Base-by-base conservation (phyloP, 2,329 filamentous ascomycete species). In the Diaporthe sp. region DNA sequence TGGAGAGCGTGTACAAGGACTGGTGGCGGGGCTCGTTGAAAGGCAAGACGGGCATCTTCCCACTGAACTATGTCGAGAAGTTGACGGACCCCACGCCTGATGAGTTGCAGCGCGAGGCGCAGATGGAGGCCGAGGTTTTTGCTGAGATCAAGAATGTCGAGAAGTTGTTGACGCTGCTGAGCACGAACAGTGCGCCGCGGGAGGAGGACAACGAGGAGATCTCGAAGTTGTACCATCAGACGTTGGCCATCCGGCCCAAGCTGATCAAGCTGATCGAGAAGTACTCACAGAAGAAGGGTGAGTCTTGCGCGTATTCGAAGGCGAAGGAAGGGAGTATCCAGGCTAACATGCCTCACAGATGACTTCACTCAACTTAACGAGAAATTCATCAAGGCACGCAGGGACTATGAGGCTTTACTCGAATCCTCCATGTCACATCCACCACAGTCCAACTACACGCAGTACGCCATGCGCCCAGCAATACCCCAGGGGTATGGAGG, bases 331-430 rank as follows among this genome's bases (percentile, higher is more conserved):
- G 31, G 13, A 8, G 20, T 15, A 6, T 20, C 34, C 5, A 58
- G 17, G 74, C 76, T 77, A 39, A 77, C 67, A 10, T 44, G n/a
- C 34, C 13, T 44, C 53, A 39, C 78, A 98, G 97, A 99, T 85
- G 97, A 99, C 84, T 98, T 99, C 82, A 98, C 97, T 2, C 96
- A 98, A 83, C 88, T 99, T 77, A 99, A 99, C 82, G 97, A 99
- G 85, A 98, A 98, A 86, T 99, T 99, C 85, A 98, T 99, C 88
- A 99, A 99, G 85, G 97, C 97, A 61, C 93, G 97, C 78, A 92
- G 96, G 80, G 97, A 99, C 85, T 99, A 99, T 83, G 97, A 99
- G 85, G 93, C 94, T 42, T 89, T 99, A n/a, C 88, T 99, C 28
- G 97, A 99, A 84, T 94, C 95, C 25, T 98, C 96, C 74, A 98